Conservation (phyloP, 495 filamentous ascomycete genomes). For the Parathielavia hyrcaniae region DNA sequence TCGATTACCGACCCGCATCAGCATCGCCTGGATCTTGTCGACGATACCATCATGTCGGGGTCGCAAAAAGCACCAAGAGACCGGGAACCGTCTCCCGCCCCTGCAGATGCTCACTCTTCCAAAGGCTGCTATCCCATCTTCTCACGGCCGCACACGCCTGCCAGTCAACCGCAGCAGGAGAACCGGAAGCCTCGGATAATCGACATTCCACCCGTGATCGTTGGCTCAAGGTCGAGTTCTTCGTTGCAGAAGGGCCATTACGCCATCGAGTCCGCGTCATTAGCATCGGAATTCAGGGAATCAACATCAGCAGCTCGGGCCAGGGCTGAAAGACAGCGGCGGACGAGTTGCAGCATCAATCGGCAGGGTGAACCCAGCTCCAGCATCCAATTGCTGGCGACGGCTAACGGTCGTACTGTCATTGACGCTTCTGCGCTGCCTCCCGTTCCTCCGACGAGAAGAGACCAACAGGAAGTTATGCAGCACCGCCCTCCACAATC, state of each 20-base stretch:
- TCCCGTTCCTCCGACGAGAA: slow-evolving; percentile 8
- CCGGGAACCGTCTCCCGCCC: background rate
- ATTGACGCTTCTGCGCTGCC: slow-evolving; percentile 24
- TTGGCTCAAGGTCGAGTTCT: slow-evolving; percentile 16
- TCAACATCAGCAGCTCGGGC: background rate
- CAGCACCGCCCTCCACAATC: background rate
- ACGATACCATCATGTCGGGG: background rate
- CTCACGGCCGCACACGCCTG: slow-evolving; percentile 19
- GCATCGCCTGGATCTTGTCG: background rate
- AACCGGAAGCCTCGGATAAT: slow-evolving; percentile 25
- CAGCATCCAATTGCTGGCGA: slow-evolving; percentile 11
- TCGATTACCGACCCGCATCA: slow-evolving; percentile 7
- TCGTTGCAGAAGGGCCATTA: slow-evolving; percentile 12
- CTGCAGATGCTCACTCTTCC: background rate
- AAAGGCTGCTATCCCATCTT: background rate
- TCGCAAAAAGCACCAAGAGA: background rate
- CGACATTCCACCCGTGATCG: slow-evolving; percentile 23
- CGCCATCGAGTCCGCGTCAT: background rate
- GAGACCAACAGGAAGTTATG: background rate
- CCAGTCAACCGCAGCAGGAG: slow-evolving; percentile 8
- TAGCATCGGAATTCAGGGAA: background rate
- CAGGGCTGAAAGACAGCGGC: background rate
- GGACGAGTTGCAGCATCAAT: background rate
- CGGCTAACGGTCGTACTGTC: slow-evolving; percentile 19
- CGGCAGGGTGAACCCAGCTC: background rate